These are phyloP conservation scores for Malania oleifera DNA, from an alignment of 164 flowering plant species.

Conservation along the genomic window DNA sequence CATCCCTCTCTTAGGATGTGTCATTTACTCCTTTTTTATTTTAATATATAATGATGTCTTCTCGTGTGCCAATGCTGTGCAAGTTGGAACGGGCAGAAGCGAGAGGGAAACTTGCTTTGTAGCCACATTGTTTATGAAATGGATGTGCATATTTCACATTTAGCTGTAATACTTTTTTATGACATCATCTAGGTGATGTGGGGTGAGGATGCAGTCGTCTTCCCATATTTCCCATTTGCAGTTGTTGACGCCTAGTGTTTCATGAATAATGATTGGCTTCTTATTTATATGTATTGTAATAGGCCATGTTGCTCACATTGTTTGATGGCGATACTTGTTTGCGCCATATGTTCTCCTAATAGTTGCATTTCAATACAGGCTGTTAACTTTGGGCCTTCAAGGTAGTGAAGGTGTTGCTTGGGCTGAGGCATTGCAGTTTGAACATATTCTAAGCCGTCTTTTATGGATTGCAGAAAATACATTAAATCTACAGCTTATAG, in stretches of 20 bases:
- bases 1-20: too few species aligned
- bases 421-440: constrained; percentile 60
- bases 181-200: too few species aligned
- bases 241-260: too few species aligned
- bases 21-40: too few species aligned
- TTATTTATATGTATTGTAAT: too few species aligned
- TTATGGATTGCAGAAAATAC: constrained; percentile 84
- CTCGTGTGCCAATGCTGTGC: too few species aligned
- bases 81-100: too few species aligned
- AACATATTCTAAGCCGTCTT: constrained; percentile 52
- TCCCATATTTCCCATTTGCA: too few species aligned
- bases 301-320: background rate
- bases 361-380: constrained; percentile 38
- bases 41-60: too few species aligned
- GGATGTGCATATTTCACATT: background rate
- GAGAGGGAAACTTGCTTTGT: too few species aligned
- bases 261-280: background rate
- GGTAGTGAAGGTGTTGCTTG: constrained; percentile 46
- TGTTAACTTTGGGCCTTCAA: constrained; percentile 71
- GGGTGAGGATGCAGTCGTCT: too few species aligned
- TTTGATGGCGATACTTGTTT: background rate
- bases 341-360: constrained; percentile 6
- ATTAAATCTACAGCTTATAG: constrained; percentile 64
- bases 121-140: background rate
- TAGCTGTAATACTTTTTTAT: too few species aligned